Evolutionary conservation across 345 rosid genomes (phyloP), one percentile per base, ranked within the genome.

Genomic region (Aegle marmelos): DNA sequence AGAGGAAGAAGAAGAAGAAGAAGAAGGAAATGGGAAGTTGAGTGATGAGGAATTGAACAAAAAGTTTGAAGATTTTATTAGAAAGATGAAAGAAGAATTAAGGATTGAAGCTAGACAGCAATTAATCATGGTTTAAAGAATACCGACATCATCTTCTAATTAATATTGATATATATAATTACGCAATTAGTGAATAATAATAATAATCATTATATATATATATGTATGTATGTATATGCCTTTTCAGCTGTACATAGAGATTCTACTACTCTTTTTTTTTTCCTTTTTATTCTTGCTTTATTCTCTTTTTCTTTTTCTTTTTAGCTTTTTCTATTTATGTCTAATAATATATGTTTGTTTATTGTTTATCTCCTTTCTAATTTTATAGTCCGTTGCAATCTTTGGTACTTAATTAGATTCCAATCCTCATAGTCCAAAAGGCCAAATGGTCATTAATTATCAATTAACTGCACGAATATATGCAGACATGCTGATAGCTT

Each of bases 11-110:
- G 73, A 73, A 5, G 83, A 74, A 11, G 80, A 76, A 58, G 83
- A 80, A 53, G 83, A 80, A 41, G 83, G 65, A 57, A 82, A 80
- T 69, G 90, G 74, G 45, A 60, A 65, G 84, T 16, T 91, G 75
- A 90, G 85, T 56, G 86, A 87, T 39, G 97, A 90, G 57, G 98
- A 93, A 7, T 68, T 95, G 68, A 91, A 92, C 86, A 92, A 88
- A 85, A 95, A 86, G 72, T 92, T 93, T 57, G 99, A 95, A 21
- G 99, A 95, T 74, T 95, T 95, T 74, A 95, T 95, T 5, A 89
- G 92, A 70, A 95, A 86, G 84, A 93, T 83, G 93, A 93, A 89
- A 80, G 93, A 90, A 82, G 98, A 87, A 76, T 67, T 92, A 33
- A 86, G 89, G 73, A 78, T 91, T 74, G 98, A 93, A 90, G 93